phyloP scores from a whole-genome alignment of 768 basidiomycete genomes.

The Kondoa subrosea region DNA sequence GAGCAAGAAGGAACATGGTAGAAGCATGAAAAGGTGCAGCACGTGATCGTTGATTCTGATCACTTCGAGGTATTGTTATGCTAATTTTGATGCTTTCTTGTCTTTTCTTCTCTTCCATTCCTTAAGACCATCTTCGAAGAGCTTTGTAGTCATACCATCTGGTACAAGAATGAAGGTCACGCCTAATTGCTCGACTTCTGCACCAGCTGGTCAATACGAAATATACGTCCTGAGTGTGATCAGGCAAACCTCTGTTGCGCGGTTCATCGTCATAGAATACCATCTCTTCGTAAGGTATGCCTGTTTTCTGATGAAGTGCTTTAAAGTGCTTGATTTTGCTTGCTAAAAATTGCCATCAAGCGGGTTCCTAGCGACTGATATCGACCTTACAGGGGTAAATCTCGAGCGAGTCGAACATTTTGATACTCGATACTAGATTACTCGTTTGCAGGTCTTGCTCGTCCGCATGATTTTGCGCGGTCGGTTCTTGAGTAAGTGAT shows the following conservation, averaged over 20 bases:
- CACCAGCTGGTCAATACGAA: conserved; percentile 22
- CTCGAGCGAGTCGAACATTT: conserved; percentile 35
- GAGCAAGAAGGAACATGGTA: too few relatives aligned
- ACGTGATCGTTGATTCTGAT: neutral
- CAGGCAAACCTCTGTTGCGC: neutral
- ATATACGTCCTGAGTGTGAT: neutral
- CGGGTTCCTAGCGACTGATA: neutral
- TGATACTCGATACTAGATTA: conserved; percentile 25
- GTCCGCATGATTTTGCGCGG: conserved; percentile 3
- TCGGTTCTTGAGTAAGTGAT: conserved; percentile 10
- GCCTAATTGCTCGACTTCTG: conserved; percentile 37
- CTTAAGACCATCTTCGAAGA: conserved; percentile 53
- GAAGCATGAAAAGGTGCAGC: too few relatives aligned
- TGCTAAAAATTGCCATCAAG: conserved; percentile 31
- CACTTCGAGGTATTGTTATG: neutral
- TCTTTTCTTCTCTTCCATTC: conserved; percentile 43
- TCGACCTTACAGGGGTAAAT: conserved; percentile 32
- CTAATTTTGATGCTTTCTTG: neutral
- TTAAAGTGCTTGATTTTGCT: conserved; percentile 66
- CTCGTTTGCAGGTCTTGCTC: neutral
- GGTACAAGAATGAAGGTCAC: conserved; percentile 65
- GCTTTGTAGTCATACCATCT: conserved; percentile 44
- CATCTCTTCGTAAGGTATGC: conserved; percentile 46
- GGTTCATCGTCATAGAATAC: neutral
- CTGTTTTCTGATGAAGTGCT: conserved; percentile 52